phyloP scores from a whole-genome alignment of 441 rosid genomes.

The Eutrema salsugineum region DNA sequence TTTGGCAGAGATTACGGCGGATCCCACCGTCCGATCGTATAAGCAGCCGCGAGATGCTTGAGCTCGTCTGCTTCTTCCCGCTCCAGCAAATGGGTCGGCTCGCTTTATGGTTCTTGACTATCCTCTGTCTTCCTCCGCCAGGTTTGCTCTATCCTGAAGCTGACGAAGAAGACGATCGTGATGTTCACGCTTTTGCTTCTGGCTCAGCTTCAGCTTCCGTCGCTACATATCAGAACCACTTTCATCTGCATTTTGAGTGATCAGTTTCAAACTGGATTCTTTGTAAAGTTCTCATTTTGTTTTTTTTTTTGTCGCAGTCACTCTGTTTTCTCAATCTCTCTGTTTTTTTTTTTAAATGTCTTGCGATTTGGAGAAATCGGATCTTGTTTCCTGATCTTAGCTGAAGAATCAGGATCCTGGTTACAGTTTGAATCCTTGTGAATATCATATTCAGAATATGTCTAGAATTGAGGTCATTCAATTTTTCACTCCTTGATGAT shows the following conservation, averaged over 20 bases:
- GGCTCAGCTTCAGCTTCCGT: constrained; percentile 21
- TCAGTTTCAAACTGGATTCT: background rate
- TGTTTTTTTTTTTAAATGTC: background rate
- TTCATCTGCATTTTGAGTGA: constrained; percentile 58
- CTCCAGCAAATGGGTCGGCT: constrained; percentile 56
- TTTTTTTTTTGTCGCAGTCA: background rate
- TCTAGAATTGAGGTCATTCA: background rate
- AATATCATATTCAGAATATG: background rate
- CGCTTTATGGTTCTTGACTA: constrained; percentile 56
- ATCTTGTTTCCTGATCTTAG: background rate
- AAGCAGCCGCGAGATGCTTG: constrained; percentile 52
- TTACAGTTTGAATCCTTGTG: background rate
- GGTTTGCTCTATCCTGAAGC: constrained; percentile 38
- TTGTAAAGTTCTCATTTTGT: background rate
- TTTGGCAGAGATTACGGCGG: constrained; percentile 48
- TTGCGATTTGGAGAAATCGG: background rate
- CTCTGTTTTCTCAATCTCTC: background rate
- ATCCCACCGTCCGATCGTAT: constrained; percentile 45
- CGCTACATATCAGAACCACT: constrained; percentile 35
- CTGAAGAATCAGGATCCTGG: background rate
- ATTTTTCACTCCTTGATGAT: background rate
- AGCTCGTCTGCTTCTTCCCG: constrained; percentile 65
- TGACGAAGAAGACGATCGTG: constrained; percentile 19
- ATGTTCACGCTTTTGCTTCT: background rate
- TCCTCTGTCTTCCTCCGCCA: constrained; percentile 60